phyloP scores from a whole-genome alignment of 73 alveolate genomes.

The Effrenium voratum region DNA sequence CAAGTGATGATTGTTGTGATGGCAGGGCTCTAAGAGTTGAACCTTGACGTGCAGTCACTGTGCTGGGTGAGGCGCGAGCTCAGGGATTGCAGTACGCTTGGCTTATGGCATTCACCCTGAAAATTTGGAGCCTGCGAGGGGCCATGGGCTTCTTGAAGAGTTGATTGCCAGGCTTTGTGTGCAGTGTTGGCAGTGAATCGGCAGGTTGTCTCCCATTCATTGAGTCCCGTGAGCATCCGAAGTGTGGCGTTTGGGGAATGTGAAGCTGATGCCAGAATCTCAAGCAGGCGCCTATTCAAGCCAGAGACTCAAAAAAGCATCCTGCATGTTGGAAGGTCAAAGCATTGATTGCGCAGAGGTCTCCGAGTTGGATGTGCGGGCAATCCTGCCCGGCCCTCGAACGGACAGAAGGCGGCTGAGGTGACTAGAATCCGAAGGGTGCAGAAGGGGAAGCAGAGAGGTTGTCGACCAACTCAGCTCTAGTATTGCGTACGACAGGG shows the following conservation, averaged over 20 bases:
- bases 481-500: not conserved
- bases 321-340: not conserved
- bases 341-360: constrained; percentile 12
- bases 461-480: not conserved
- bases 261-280: not conserved
- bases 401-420: not conserved
- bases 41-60: too few species aligned
- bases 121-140: too few species aligned
- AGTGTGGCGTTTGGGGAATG: not conserved
- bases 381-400: constrained; percentile 47
- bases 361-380: constrained; percentile 62
- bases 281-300: too few species aligned
- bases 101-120: too few species aligned
- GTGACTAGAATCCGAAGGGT: not conserved
- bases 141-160: too few species aligned
- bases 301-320: not conserved
- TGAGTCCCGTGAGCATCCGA: not conserved
- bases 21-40: too few species aligned
- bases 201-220: not conserved
- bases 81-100: too few species aligned
- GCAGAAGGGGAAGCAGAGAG: not conserved
- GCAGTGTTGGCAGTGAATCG: not conserved
- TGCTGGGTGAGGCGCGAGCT: too few species aligned
- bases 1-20: too few species aligned
- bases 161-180: too few species aligned